Conservation (phyloP, 2,329 filamentous ascomycete species). For the Exophiala aquamarina region DNA sequence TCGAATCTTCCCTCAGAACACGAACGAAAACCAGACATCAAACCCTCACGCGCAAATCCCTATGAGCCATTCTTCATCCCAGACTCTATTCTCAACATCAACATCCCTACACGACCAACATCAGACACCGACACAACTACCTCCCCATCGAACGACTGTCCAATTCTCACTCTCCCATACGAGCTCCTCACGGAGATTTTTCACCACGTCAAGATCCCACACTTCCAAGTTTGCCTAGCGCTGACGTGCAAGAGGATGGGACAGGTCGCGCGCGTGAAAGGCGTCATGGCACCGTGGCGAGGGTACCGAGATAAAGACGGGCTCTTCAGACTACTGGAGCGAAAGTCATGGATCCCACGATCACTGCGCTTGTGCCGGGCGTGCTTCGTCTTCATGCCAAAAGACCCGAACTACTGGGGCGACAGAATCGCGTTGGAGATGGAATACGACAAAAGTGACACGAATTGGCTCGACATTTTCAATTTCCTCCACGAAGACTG, state of each 20-base stretch:
- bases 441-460: slow-evolving; percentile 7
- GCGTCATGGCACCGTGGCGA: slow-evolving; percentile 19
- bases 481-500: slow-evolving; percentile 11
- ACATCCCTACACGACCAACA: no score
- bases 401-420: slow-evolving; percentile 10
- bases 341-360: slow-evolving; percentile 16
- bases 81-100: slow-evolving; percentile 5
- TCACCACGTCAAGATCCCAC: slow-evolving; percentile 15
- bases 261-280: slow-evolving; percentile 9
- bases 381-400: slow-evolving; percentile 18
- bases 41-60: slow-evolving; percentile 1
- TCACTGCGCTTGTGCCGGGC: slow-evolving; percentile 16
- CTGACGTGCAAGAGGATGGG: slow-evolving; percentile 23
- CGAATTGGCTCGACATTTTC: slow-evolving; percentile 20
- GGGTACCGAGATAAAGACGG: slow-evolving; percentile 24
- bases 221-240: slow-evolving; percentile 21
- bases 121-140: not conserved
- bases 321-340: slow-evolving; percentile 20
- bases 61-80: slow-evolving; percentile 23
- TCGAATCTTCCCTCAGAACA: no score
- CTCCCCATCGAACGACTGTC: slow-evolving; percentile 5
- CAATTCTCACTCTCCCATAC: slow-evolving; percentile 16
- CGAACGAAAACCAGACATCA: no score
- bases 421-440: not conserved
- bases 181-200: slow-evolving; percentile 22